Evolutionary conservation across 2,329 filamentous ascomycete species (phyloP), one percentile per base, ranked within the genome.

Genomic region (Aspergillus sp.): DNA sequence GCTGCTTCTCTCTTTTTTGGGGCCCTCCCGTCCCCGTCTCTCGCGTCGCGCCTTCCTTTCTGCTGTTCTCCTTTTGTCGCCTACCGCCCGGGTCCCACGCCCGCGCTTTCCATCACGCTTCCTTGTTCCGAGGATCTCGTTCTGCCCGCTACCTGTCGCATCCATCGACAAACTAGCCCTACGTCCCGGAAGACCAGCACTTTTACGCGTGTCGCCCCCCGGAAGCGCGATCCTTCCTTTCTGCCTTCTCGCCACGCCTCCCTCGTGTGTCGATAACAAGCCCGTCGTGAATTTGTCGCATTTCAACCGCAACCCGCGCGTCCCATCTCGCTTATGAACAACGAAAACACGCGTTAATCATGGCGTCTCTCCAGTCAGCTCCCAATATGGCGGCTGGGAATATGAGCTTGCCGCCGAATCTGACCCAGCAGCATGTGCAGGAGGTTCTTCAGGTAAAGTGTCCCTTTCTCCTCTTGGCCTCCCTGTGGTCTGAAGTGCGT

Each of bases 331-430:
- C 47, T 39, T 50, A 56, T 58, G 56, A 52, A 50, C 47, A 52
- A 36, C 49, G 34, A 26, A 43, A 41, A 28, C 19, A 46, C 47
- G 43, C 46, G 44, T 44, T 47, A 45, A 72, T 39, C 53, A 93
- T 93, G 85, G 80, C 85, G 59, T 88, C 83, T 42, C 78, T 86
- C 53, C 84, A 91, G 66, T 65, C 76, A 51, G 71, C 78, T 44
- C 75, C 80, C 43, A 74, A 75, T 49, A 74, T 82, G 61, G 75
- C 80, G 60, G 72, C 80, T 56, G 73, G 74, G 43, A 75, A 74
- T 48, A 69, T 65, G 29, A 68, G 69, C 40, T 68, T 86, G 57
- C 72, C 78, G 34, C 66, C 71, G 22, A 78, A 78, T 57, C 69
- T 86, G 51, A 88, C 76, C 36, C 80, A 80, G 51, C 78, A 86